Evolutionary conservation across 2,329 filamentous ascomycete genomes (phyloP).

Genomic region (Ustulina deusta): DNA sequence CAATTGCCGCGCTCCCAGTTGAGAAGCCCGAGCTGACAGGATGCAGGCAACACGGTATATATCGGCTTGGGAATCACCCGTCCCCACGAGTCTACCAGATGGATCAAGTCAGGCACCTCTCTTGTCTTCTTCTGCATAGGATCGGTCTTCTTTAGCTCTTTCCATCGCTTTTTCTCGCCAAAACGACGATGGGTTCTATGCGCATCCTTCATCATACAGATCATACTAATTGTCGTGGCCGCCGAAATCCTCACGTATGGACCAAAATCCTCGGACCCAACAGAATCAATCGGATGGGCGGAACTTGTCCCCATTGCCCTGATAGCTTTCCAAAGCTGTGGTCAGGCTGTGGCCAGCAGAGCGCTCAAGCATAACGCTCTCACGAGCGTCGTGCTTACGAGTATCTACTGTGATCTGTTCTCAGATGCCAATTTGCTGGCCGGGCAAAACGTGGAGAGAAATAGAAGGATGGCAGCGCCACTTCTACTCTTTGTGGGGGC

Average conservation of each 20-base stretch:
- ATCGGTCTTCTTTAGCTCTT: constrained; percentile 76
- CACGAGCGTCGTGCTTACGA: constrained; percentile 83
- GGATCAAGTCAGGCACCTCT: constrained; percentile 78
- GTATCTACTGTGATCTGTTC: constrained; percentile 84
- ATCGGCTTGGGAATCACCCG: constrained; percentile 78
- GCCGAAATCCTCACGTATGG: constrained; percentile 66
- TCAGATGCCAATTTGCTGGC: constrained; percentile 68
- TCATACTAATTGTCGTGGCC: constrained; percentile 62
- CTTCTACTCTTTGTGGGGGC: constrained; percentile 63
- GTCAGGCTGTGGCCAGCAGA: constrained; percentile 80
- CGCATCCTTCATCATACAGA: constrained; percentile 67
- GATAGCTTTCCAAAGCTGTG: constrained; percentile 81
- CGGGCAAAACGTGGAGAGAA: constrained; percentile 61
- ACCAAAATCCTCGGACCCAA: constrained; percentile 53
- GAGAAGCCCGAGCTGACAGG: constrained; percentile 19
- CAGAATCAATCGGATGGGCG: constrained; percentile 65
- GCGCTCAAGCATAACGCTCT: constrained; percentile 76
- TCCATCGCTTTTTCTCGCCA: constrained; percentile 73
- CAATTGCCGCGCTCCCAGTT: neutral
- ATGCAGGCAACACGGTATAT: constrained; percentile 79
- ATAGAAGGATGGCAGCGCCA: constrained; percentile 63
- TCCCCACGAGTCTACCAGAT: constrained; percentile 66
- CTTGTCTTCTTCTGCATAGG: constrained; percentile 78
- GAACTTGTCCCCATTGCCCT: constrained; percentile 75
- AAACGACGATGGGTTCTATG: constrained; percentile 74